Evolutionary conservation across 345 rosid species (phyloP).

Genomic region (Excoecaria cochinchinensis): DNA sequence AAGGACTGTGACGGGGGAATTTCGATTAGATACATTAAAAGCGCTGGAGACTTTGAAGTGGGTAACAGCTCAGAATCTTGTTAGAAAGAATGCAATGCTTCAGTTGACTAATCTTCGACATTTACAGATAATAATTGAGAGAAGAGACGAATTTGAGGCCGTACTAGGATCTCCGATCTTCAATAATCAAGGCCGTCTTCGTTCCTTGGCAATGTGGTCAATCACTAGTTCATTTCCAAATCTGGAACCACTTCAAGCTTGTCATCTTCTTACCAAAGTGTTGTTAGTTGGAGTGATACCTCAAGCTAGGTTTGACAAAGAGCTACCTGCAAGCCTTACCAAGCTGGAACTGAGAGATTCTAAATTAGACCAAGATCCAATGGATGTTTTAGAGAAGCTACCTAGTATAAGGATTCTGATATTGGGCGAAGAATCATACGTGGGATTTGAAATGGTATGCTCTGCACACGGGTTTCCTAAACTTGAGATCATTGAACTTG

Average conservation of each 20-base stretch:
- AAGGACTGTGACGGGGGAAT: no score
- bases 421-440: not conserved
- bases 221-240: not conserved
- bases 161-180: not conserved
- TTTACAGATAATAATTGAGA: not conserved
- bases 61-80: not conserved
- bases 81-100: not conserved
- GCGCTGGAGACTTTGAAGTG: constrained; percentile 2
- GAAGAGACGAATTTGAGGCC: not conserved
- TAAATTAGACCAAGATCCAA: not conserved
- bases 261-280: not conserved
- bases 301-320: not conserved
- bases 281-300: not conserved
- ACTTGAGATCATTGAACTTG: constrained; percentile 4
- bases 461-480: constrained; percentile 6
- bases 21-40: not conserved
- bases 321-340: constrained; percentile 7
- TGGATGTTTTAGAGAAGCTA: constrained; percentile 1
- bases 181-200: not conserved
- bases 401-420: not conserved
- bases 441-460: constrained; percentile 6
- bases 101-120: constrained; percentile 5
- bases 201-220: not conserved
- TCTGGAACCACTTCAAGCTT: not conserved
- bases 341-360: not conserved